Evolutionary conservation across 306 rosid species (phyloP).

Genomic region (Clitoria ternatea): DNA sequence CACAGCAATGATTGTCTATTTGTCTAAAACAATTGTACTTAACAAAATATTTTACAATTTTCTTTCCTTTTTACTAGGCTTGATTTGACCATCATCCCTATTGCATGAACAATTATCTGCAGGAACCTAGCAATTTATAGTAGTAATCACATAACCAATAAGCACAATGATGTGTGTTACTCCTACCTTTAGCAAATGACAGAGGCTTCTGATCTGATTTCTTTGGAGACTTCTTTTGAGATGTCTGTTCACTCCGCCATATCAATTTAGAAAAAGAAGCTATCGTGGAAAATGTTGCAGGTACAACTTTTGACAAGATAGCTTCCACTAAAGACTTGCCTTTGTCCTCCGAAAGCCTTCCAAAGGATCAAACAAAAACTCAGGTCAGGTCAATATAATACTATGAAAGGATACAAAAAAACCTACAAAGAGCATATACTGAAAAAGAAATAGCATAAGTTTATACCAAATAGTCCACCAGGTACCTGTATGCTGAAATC

Average conservation of each 20-base stretch:
- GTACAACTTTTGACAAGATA: constrained; percentile 86
- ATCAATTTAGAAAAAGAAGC: constrained; percentile 83
- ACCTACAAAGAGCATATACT: not conserved
- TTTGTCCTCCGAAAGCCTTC: constrained; percentile 87
- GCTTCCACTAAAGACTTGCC: constrained; percentile 91
- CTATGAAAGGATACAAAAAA: constrained; percentile 4
- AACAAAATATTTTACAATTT: not conserved
- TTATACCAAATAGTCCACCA: constrained; percentile 10
- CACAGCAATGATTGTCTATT: not conserved
- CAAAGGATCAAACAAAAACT: constrained; percentile 22
- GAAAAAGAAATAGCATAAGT: not conserved
- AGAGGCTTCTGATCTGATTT: constrained; percentile 65
- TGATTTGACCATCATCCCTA: not conserved
- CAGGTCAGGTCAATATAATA: constrained; percentile 26
- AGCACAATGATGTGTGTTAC: not conserved
- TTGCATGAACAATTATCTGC: constrained; percentile 4
- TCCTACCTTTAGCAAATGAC: constrained; percentile 83
- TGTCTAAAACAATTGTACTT: constrained; percentile 6
- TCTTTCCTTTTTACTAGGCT: not conserved
- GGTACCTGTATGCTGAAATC: constrained; percentile 93
- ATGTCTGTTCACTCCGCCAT: constrained; percentile 70
- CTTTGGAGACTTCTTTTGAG: constrained; percentile 60
- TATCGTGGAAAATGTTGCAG: constrained; percentile 83
- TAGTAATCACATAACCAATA: constrained; percentile 6
- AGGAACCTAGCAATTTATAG: not conserved